Percentiles rank a stretch among this genome's conserved stretches.
Conservation (phyloP, 768 basidiomycete species). For the Mycena capillaripes region DNA sequence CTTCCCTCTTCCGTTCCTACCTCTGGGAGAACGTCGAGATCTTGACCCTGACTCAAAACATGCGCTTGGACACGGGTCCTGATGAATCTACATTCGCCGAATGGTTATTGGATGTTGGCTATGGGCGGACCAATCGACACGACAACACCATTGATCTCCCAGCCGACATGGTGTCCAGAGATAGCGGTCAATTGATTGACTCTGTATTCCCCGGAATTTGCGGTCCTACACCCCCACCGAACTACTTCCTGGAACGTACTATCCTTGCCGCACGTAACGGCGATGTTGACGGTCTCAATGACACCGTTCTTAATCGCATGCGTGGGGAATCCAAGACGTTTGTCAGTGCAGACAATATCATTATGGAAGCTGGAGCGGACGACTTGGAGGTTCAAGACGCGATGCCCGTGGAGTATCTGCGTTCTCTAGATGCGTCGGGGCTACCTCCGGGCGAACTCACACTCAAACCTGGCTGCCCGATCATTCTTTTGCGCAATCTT, state of each 20-base stretch:
- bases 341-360: constrained; percentile 22
- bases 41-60: not conserved
- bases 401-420: constrained; percentile 51
- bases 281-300: constrained; percentile 38
- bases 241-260: constrained; percentile 41
- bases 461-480: constrained; percentile 47
- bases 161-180: not conserved
- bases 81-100: not conserved
- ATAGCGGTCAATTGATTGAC: not conserved
- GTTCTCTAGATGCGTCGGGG: constrained; percentile 46
- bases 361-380: constrained; percentile 15
- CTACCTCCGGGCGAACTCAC: constrained; percentile 51
- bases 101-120: not conserved
- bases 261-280: constrained; percentile 42
- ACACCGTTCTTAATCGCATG: constrained; percentile 34
- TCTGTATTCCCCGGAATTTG: not conserved
- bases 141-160: not conserved
- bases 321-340: constrained; percentile 14
- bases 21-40: not conserved
- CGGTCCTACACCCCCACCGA: constrained; percentile 14
- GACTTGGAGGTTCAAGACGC: constrained; percentile 12
- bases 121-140: not conserved
- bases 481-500: constrained; percentile 51
- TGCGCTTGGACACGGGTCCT: not conserved
- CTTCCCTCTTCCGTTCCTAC: not conserved